Percentiles rank a stretch among this genome's conserved stretches.
phyloP scores from a whole-genome alignment of 2,329 filamentous ascomycete species.

The Tolypocladium nubicola region DNA sequence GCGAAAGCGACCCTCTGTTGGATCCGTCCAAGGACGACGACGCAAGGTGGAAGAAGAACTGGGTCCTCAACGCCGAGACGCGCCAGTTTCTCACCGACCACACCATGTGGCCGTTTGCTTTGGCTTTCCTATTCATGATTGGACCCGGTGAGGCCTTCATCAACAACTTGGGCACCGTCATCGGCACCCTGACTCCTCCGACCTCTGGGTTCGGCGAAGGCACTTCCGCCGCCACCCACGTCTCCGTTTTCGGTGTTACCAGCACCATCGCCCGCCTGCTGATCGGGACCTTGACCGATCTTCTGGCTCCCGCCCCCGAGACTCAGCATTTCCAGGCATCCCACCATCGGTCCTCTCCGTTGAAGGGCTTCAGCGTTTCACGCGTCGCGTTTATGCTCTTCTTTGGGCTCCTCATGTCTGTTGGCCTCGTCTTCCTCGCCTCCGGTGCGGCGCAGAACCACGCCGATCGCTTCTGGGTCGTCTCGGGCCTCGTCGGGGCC shows the following conservation, averaged over 20 bases:
- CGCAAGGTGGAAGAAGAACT: slow-evolving; percentile 66
- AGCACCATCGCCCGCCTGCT: slow-evolving; percentile 86
- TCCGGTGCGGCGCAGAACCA: slow-evolving; percentile 66
- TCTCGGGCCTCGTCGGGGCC: slow-evolving; percentile 74
- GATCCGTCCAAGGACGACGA: slow-evolving; percentile 33
- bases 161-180: slow-evolving; percentile 92
- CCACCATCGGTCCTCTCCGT: slow-evolving; percentile 10
- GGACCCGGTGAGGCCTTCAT: slow-evolving; percentile 97
- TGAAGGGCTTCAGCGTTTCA: slow-evolving; percentile 50
- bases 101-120: slow-evolving; percentile 92
- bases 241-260: slow-evolving; percentile 83
- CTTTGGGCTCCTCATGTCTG: slow-evolving; percentile 62
- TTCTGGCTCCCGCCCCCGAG: slow-evolving; percentile 62
- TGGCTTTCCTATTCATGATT: slow-evolving; percentile 85
- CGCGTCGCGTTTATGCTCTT: slow-evolving; percentile 70
- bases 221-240: slow-evolving; percentile 72
- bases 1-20: slow-evolving; percentile 30
- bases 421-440: slow-evolving; percentile 69
- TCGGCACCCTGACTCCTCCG: slow-evolving; percentile 68
- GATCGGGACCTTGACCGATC: slow-evolving; percentile 79
- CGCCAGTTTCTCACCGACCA: slow-evolving; percentile 72
- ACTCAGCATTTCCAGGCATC: slow-evolving; percentile 44
- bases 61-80: slow-evolving; percentile 87
- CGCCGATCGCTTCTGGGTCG: slow-evolving; percentile 71
- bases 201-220: slow-evolving; percentile 27